Conservation (phyloP, 2,329 filamentous ascomycete genomes). For the Fusarium hostae region DNA sequence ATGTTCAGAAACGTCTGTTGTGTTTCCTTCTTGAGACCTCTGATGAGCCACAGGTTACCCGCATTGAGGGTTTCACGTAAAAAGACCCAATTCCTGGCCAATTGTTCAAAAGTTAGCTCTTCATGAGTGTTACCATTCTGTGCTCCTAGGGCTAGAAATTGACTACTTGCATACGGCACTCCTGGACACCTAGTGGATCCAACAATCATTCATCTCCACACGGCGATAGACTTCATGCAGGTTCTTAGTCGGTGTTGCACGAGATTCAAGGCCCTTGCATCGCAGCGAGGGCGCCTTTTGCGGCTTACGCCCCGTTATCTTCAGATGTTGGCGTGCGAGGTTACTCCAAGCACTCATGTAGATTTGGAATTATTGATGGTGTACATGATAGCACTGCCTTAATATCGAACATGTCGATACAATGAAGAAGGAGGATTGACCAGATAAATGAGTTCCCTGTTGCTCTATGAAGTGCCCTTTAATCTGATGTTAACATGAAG, state of each 20-base stretch:
- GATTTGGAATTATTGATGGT: not conserved
- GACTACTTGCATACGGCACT: not conserved
- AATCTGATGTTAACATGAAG: not conserved
- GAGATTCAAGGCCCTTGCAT: not conserved
- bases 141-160: not conserved
- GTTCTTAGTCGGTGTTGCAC: too few relatives aligned
- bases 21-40: not conserved
- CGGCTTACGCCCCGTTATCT: not conserved
- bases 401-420: accelerated
- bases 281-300: not conserved
- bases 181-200: too few relatives aligned
- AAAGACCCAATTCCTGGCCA: not conserved
- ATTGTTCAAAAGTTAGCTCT: not conserved
- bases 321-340: not conserved
- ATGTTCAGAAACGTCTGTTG: not conserved
- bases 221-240: too few relatives aligned
- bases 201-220: not conserved
- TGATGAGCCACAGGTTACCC: not conserved
- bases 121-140: not conserved
- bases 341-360: too few relatives aligned
- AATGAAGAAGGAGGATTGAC: accelerated
- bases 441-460: not conserved
- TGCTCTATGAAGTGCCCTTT: not conserved
- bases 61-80: not conserved
- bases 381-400: not conserved